A percentile compares a stretch with the other conserved stretches of the same genome.
Evolutionary conservation across 306 rosid species (phyloP).

Genomic region (Argentina anserina): DNA sequence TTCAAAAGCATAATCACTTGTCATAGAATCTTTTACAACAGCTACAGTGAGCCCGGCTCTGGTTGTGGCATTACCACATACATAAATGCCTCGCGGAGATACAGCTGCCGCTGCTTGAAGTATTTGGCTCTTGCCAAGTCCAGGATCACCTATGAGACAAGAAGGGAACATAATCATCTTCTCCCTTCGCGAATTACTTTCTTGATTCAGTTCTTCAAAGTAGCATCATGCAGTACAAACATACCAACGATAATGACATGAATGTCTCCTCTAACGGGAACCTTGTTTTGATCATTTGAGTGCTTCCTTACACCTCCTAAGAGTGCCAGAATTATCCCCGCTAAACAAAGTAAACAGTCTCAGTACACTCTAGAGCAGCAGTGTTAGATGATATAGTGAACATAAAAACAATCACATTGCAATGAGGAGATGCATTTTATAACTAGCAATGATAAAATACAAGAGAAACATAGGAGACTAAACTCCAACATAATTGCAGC

Average conservation of each 20-base stretch:
- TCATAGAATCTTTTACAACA: slow-evolving; percentile 85
- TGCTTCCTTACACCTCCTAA: slow-evolving; percentile 89
- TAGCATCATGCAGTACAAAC: slow-evolving; percentile 32
- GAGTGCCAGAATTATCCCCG: slow-evolving; percentile 80
- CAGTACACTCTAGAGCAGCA: slow-evolving; percentile 1
- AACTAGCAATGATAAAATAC: not conserved
- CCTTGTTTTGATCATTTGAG: slow-evolving; percentile 85
- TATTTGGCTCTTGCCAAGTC: slow-evolving; percentile 91
- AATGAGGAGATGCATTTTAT: not conserved
- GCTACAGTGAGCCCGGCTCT: slow-evolving; percentile 94
- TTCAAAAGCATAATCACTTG: slow-evolving; percentile 87
- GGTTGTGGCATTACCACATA: slow-evolving; percentile 93
- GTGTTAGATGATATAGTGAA: slow-evolving; percentile 3
- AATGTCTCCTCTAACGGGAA: slow-evolving; percentile 95
- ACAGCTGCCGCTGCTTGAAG: slow-evolving; percentile 92
- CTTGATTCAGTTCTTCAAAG: slow-evolving; percentile 22
- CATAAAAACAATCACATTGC: not conserved
- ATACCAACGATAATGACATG: slow-evolving; percentile 93
- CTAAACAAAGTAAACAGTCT: slow-evolving; percentile 35
- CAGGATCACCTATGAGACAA: slow-evolving; percentile 76
- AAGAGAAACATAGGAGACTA: not conserved
- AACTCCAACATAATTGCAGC: slow-evolving; percentile 7
- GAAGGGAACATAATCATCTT: slow-evolving; percentile 17
- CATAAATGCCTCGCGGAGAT: slow-evolving; percentile 93
- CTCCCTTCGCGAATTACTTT: slow-evolving; percentile 18